Evolutionary conservation across 2,329 filamentous ascomycete genomes (phyloP), one percentile per base, ranked within the genome.

Genomic region (Didymella exigua): DNA sequence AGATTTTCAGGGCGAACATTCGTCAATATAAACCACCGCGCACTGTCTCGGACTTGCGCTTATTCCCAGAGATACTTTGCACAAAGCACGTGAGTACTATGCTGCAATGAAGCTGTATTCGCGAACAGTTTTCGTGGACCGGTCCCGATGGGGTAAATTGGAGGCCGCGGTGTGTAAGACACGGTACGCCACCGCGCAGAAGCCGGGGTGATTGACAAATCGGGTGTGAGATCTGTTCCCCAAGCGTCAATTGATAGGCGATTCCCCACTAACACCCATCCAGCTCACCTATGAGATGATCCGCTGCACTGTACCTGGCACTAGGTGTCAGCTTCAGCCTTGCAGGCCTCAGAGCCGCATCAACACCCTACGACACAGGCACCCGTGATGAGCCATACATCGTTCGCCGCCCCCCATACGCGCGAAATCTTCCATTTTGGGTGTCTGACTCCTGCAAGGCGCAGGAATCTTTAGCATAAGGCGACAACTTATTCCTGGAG

Each of bases 81-180:
- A 44, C 26, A 42, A 5, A 40, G 41, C 46, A 54, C 50, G 50
- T 58, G 55, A 50, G 16, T n/a, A 48, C 55, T 51, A 54, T 14
- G 31, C 45, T 50, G 26, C 46, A 58, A 50, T 10, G 16, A 34
- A 47, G 34, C 50, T 47, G 31, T 50, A 48, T 54, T 50, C 37
- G 55, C 55, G 55, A 58, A 46, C 29, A 11, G 19, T 42, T 47
- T 24, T 54, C 38, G 43, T 33, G 37, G 16, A 37, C 38, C 40
- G 36, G 36, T 41, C 46, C 23, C 29, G 9, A 49, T 30, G 18
- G 14, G 45, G 52, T 26, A 41, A 26, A 13, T 46, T 34, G 19
- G 29, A 16, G 14, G 21, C 27, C 52, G 6, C 51, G 38, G 34
- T 41, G 51, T 48, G 49, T 49, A 42, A 43, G 50, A 43, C 44